phyloP scores from a whole-genome alignment of 768 basidiomycete genomes.

The Tulasnella sp. region DNA sequence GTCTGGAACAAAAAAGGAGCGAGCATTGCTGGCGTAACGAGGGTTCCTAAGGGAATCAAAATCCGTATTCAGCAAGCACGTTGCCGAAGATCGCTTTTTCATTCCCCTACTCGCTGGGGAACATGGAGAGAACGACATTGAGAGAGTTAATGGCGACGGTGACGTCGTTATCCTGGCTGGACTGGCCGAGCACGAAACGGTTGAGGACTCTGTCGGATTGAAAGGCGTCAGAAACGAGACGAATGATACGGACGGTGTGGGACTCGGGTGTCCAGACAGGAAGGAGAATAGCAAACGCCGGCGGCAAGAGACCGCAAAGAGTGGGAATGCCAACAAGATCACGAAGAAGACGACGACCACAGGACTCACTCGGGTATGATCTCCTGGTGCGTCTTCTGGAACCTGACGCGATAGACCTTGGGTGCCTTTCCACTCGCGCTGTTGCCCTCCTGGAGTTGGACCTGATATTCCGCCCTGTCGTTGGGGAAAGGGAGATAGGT shows the following conservation, averaged over 20 bases:
- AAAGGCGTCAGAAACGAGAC: not conserved
- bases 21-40: slow-evolving; percentile 51
- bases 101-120: slow-evolving; percentile 42
- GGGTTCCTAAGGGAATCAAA: slow-evolving; percentile 33
- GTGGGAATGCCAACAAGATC: not conserved
- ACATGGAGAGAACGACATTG: slow-evolving; percentile 70
- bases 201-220: slow-evolving; percentile 45
- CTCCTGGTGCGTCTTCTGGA: slow-evolving; percentile 38
- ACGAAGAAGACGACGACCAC: not conserved
- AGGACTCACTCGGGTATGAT: slow-evolving; percentile 48
- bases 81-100: no score
- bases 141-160: slow-evolving; percentile 53
- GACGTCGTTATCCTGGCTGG: slow-evolving; percentile 60
- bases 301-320: not conserved
- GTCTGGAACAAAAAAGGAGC: slow-evolving; percentile 60
- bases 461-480: slow-evolving; percentile 46
- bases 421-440: slow-evolving; percentile 17
- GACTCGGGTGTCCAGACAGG: not conserved
- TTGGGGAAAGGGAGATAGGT: slow-evolving; percentile 49
- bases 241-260: no score
- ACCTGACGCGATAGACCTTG: slow-evolving; percentile 57
- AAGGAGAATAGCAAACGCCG: no score
- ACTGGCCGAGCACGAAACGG: slow-evolving; percentile 55
- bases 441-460: slow-evolving; percentile 18
- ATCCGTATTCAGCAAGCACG: not conserved